These are phyloP conservation scores for Jatropha multifida DNA, from an alignment of 441 rosid genomes.

Conservation along the genomic window DNA sequence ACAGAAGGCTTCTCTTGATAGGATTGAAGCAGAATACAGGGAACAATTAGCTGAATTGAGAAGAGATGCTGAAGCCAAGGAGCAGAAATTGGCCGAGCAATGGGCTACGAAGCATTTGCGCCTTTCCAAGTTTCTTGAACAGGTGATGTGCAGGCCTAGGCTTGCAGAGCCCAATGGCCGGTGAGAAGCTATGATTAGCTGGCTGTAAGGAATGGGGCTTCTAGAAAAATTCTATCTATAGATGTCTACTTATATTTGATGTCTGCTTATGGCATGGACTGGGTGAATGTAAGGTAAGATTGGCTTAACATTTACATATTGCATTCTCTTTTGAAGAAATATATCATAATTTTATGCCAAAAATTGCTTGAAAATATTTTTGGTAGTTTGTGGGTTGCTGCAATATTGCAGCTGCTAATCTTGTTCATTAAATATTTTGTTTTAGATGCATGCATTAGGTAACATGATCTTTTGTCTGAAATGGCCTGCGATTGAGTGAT, in stretches of 20 bases:
- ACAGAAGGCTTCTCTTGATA: slow-evolving; percentile 67
- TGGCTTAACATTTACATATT: slow-evolving; percentile 20
- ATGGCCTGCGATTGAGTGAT: no score
- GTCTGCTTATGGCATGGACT: slow-evolving; percentile 18
- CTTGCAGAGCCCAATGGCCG: slow-evolving; percentile 40
- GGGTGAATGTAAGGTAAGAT: slow-evolving; percentile 20
- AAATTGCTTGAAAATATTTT: no score
- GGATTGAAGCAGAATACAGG: slow-evolving; percentile 76
- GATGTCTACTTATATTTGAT: slow-evolving; percentile 28
- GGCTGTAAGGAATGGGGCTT: background rate
- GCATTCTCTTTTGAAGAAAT: slow-evolving; percentile 10
- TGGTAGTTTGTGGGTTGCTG: background rate
- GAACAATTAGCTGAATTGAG: slow-evolving; percentile 73
- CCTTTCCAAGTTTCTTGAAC: slow-evolving; percentile 77
- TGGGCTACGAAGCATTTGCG: slow-evolving; percentile 74
- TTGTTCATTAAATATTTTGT: no score
- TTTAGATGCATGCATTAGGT: no score
- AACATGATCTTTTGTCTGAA: no score
- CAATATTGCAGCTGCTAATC: background rate
- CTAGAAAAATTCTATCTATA: slow-evolving; percentile 13
- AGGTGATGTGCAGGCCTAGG: slow-evolving; percentile 62
- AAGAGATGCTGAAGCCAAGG: slow-evolving; percentile 86
- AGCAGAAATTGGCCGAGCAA: slow-evolving; percentile 86
- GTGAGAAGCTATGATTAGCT: slow-evolving; percentile 22
- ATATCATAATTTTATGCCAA: slow-evolving; percentile 6